A percentile compares a stretch with the other conserved stretches of the same genome.
Conservation (phyloP, 148 eudicot species). For the Vaccinium darrowii region DNA sequence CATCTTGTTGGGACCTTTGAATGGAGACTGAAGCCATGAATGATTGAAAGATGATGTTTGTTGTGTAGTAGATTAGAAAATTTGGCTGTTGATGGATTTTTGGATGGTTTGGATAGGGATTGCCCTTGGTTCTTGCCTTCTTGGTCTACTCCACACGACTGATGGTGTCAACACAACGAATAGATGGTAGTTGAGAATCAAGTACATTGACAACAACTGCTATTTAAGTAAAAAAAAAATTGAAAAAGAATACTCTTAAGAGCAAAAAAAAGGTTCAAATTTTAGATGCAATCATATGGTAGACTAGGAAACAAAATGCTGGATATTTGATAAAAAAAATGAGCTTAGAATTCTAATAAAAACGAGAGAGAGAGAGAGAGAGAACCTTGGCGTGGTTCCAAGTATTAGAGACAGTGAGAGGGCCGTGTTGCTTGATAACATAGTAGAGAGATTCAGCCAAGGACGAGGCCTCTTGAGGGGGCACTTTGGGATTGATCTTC, state of each 20-base stretch:
- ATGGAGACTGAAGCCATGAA: not conserved
- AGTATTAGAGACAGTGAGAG: slow-evolving; percentile 39
- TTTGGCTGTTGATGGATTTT: not conserved
- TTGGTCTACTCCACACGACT: not conserved
- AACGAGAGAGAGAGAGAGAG: not conserved
- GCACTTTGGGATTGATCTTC: slow-evolving; percentile 44
- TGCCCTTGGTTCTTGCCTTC: not conserved
- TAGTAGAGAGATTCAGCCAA: slow-evolving; percentile 35
- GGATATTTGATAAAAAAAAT: no score
- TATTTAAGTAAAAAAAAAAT: not conserved
- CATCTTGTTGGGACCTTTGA: not conserved
- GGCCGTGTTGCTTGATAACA: slow-evolving; percentile 38
- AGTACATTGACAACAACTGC: not conserved
- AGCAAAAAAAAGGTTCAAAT: not conserved
- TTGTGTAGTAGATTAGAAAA: not conserved
- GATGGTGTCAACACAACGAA: not conserved
- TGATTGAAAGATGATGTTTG: not conserved
- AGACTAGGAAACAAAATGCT: not conserved
- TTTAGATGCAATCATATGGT: not conserved
- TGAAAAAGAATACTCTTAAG: no score
- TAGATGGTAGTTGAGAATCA: not conserved
- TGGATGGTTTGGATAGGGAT: not conserved
- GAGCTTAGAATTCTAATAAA: not conserved
- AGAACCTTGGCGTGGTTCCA: slow-evolving; percentile 43
- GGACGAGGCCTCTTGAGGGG: slow-evolving; percentile 36